These are phyloP conservation scores for Chenopodium quinoa DNA, from an alignment of 148 eudicot species.

Conservation along the genomic window DNA sequence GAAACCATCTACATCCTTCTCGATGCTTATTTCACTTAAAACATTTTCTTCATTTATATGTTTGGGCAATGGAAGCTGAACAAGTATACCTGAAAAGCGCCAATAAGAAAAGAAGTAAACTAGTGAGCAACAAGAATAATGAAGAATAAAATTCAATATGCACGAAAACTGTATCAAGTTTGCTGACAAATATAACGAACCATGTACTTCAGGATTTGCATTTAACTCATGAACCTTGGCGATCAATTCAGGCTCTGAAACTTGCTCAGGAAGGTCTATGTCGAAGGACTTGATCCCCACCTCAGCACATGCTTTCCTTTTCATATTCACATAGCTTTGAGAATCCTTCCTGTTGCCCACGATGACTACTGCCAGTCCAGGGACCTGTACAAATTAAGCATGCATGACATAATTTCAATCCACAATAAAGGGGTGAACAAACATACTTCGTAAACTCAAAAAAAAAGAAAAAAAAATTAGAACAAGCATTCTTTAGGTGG, in stretches of 20 bases:
- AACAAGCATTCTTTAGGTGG: neutral
- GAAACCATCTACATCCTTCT: constrained; percentile 99
- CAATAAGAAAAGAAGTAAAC: constrained; percentile 4
- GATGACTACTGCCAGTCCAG: constrained; percentile 91
- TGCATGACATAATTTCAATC: neutral
- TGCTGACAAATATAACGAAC: constrained; percentile 45
- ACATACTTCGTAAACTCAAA: neutral
- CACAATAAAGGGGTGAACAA: neutral
- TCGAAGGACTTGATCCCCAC: constrained; percentile 84
- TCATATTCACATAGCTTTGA: constrained; percentile 90
- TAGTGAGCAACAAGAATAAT: neutral
- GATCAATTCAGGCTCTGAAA: constrained; percentile 68
- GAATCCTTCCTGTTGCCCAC: constrained; percentile 93
- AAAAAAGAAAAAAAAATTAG: neutral
- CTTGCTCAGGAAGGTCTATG: constrained; percentile 72
- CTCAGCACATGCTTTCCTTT: constrained; percentile 95
- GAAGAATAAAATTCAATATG: neutral
- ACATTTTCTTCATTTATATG: constrained; percentile 92
- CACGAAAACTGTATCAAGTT: neutral
- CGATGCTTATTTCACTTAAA: constrained; percentile 68
- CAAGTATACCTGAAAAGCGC: constrained; percentile 69
- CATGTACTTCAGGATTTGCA: constrained; percentile 85
- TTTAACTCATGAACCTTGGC: constrained; percentile 83
- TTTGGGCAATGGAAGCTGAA: constrained; percentile 96
- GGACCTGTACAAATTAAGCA: constrained; percentile 51